Base-by-base conservation (phyloP, 805 yeast genomes). In the Nadsonia fulvescens region DNA sequence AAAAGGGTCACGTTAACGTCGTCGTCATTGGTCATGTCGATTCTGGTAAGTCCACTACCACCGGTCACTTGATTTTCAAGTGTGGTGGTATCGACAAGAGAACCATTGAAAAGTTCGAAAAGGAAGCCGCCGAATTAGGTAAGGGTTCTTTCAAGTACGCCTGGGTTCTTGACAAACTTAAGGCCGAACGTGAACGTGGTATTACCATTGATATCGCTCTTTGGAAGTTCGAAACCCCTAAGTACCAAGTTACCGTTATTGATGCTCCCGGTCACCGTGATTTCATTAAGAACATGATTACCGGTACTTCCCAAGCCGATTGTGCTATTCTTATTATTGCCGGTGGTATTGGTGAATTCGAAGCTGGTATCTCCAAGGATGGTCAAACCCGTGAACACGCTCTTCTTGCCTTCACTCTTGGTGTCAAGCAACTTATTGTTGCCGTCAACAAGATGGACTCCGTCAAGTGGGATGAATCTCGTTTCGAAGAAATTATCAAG, bases 1-100 rank as follows among this genome's bases (percentile, higher is more conserved):
- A 72, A 56, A 83, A 86, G 76, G 54, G 69, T 65, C 96, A 86
- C 78, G 78, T 86, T 70, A 86, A 86, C 93, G 92, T 86, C 68
- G 98, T 89, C 64, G 96, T 89, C 60, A 86, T 86, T 64, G 98
- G 96, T 66, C 96, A 86, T 93, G 96, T 89, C 95, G 96, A 86
- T 68, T 83, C 95, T 53, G 86, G 86, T 67, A 77, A 78, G 70
- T 86, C 95, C 43, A 83, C 96, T 58, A 86, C 95, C 65, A 83
- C 96, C 61, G 95, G 95, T 66, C 95, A 83, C 75, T 77, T 83
- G 66, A 82, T 83, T 58, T 83, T 60, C 92, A 82, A 82, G 86
- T 83, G 94, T 70, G 94, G 95, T 77, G 94, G 55, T 50, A 79
- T 79, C 53, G 94, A 82, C 69, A 82, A 81, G 79, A 77, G 94